Conservation (phyloP, 495 filamentous ascomycete species). For the Penicillium dipodomyicola region DNA sequence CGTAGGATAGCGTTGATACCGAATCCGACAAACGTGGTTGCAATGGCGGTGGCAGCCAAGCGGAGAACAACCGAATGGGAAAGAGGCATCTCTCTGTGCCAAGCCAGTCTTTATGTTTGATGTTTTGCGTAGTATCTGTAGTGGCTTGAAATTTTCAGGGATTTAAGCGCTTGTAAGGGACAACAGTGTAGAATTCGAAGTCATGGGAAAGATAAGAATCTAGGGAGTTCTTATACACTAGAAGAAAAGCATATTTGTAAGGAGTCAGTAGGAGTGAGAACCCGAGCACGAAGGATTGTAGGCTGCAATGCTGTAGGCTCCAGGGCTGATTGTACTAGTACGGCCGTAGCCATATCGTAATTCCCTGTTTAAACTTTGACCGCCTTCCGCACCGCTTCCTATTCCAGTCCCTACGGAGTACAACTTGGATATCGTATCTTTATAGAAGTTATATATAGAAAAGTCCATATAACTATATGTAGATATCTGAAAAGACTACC, state of each 20-base stretch:
- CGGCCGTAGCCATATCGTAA: too few species aligned
- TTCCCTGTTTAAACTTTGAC: too few species aligned
- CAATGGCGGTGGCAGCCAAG: constrained; percentile 36
- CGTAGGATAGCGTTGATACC: constrained; percentile 49
- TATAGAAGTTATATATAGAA: too few species aligned
- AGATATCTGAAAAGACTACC: too few species aligned
- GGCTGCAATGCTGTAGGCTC: background rate
- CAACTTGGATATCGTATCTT: too few species aligned
- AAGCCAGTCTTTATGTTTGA: background rate
- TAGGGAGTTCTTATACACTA: background rate
- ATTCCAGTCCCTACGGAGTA: too few species aligned
- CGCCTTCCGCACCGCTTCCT: too few species aligned
- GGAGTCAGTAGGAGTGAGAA: background rate
- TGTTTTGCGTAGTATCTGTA: background rate
- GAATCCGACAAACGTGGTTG: constrained; percentile 45
- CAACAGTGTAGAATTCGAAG: background rate
- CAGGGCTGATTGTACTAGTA: background rate
- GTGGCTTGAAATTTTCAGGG: background rate
- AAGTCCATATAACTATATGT: too few species aligned
- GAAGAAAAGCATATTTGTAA: background rate
- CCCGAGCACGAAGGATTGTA: background rate
- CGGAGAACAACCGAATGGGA: constrained; percentile 21
- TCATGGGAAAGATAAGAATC: background rate
- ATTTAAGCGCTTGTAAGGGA: background rate
- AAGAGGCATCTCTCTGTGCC: constrained; percentile 14